Evolutionary conservation across 2,329 filamentous ascomycete genomes (phyloP).

Genomic region (Gremmenia infestans): DNA sequence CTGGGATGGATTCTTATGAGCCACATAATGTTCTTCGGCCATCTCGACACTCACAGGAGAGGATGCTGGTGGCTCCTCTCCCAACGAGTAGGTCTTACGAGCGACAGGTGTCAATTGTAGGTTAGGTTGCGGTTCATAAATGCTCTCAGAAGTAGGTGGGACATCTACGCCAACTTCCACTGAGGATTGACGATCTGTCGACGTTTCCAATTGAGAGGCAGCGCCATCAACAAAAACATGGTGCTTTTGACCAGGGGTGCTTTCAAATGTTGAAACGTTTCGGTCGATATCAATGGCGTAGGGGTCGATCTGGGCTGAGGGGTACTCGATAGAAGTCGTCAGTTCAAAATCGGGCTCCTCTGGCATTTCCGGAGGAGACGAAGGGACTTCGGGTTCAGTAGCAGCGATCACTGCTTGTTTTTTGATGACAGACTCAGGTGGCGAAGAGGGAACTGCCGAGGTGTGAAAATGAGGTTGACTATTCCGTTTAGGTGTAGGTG

Average conservation of each 20-base stretch:
- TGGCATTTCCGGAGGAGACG: conserved; percentile 19
- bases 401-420: conserved; percentile 38
- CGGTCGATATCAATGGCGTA: conserved; percentile 9
- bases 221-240: not conserved
- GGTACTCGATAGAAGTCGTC: conserved; percentile 6
- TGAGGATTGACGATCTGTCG: not conserved
- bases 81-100: too few species aligned
- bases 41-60: not conserved
- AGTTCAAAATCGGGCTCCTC: not conserved
- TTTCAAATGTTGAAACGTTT: conserved; percentile 17
- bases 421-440: conserved; percentile 49
- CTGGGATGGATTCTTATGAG: not conserved
- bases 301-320: conserved; percentile 22
- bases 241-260: conserved; percentile 1
- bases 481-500: conserved; percentile 47
- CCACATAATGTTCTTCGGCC: not conserved
- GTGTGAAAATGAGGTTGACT: conserved; percentile 47
- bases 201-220: not conserved
- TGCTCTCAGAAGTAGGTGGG: not conserved
- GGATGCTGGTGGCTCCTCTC: not conserved
- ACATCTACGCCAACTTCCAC: not conserved
- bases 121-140: not conserved
- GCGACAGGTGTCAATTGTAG: too few species aligned
- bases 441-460: conserved; percentile 54
- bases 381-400: conserved; percentile 11